Conservation (phyloP, 306 rosid genomes). For the Vigna unguiculata region DNA sequence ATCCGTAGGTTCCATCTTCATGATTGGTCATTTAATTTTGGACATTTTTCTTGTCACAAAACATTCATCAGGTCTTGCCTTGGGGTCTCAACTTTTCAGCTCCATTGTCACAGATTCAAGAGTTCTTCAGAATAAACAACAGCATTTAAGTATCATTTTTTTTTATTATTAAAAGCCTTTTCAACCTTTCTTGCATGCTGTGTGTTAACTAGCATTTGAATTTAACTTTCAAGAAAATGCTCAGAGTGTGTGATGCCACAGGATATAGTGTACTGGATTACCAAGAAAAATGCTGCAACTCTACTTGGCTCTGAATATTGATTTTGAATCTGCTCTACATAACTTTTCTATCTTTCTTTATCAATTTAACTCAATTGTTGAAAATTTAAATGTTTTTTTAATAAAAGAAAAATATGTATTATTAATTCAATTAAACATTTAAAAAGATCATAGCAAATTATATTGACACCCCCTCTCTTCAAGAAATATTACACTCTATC, state of each 20-base stretch:
- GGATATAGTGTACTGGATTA: not conserved
- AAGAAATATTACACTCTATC: too few species aligned
- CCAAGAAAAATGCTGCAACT: not conserved
- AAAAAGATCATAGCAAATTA: too few species aligned
- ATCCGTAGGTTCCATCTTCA: not conserved
- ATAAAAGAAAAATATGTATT: too few species aligned
- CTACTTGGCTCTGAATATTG: too few species aligned
- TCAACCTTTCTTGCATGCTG: not conserved
- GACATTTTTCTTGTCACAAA: not conserved
- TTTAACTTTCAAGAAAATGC: not conserved
- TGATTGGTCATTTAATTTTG: slow-evolving; percentile 32
- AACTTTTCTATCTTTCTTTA: too few species aligned
- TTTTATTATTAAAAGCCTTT: not conserved
- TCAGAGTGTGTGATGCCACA: not conserved
- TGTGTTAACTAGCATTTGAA: not conserved
- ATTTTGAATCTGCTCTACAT: too few species aligned
- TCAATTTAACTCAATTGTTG: too few species aligned
- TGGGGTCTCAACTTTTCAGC: not conserved
- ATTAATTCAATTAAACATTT: too few species aligned
- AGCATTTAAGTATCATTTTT: not conserved
- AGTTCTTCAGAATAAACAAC: slow-evolving; percentile 1
- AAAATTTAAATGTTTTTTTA: too few species aligned
- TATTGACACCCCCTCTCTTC: too few species aligned
- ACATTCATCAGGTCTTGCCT: not conserved
- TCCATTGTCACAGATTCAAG: not conserved